Base-by-base conservation (phyloP, 805 yeast genomes). In the Debaryomyces prosopidis region DNA sequence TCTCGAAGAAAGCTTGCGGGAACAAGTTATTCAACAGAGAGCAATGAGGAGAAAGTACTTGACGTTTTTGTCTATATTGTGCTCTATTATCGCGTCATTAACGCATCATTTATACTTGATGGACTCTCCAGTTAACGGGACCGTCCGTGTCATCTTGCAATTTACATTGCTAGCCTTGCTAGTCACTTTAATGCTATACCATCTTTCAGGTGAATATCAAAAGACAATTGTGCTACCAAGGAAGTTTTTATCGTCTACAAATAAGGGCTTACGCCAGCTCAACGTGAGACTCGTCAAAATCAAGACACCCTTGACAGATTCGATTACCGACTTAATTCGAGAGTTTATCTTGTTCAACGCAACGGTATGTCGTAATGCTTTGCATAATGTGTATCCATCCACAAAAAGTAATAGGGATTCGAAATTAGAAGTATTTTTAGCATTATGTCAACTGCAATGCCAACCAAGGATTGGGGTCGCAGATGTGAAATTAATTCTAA, bases 131-230 rank as follows among this genome's bases (percentile, higher is more conserved):
- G 38, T 63, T 8, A 50, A 49, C n/a, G 71, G 69, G 2, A 58
- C 75, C 50, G 59, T 58, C 38, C 64, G 71, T 47, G 74, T 69
- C 47, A 57, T 58, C 36, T 69, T 67, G 48, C 81, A 82, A 58
- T 81, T 88, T 40, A 59, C 81, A 11, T 76, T 87, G 3, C 69
- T 85, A 14, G 83, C 85, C 42, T 76, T 81, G 15, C 53, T 79
- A 23, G 81, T 91, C 15, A 87, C 96, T 0, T 66, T 90, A 45
- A 75, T 82, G 19, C 70, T 92, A 36, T 92, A 89, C 65, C 90
- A 87, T 57, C 65, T 92, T 30, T 85, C 96, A 18, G 99, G 99
- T 1, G 94, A 90, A 66, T 94, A 92, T 64, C 80, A 80, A 46
- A 80, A 94, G 49, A 89, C 96, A 0, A 87, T 92, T 44, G 85